Evolutionary conservation across 2,329 filamentous ascomycete genomes (phyloP).

Genomic region (Xylariaceae sp.): DNA sequence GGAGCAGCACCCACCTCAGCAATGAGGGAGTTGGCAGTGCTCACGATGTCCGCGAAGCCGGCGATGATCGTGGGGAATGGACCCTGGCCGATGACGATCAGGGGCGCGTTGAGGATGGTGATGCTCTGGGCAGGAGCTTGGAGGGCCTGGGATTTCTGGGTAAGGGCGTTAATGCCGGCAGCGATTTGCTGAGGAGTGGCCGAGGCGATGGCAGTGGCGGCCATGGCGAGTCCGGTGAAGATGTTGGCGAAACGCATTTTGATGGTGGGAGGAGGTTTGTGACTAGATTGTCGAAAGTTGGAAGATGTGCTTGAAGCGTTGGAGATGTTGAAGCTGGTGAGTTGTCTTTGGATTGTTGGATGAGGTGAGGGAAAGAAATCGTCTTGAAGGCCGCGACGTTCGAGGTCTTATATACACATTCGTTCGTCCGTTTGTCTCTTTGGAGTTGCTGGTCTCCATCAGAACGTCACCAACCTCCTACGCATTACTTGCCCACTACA

Average conservation of each 20-base stretch:
- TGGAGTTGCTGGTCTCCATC: neutral
- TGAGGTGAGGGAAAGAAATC: neutral
- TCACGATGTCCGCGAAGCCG: conserved; percentile 15
- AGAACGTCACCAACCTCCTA: neutral
- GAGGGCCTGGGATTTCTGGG: conserved; percentile 12
- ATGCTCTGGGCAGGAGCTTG: conserved; percentile 16
- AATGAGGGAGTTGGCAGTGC: conserved; percentile 6
- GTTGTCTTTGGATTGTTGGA: neutral
- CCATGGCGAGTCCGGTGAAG: conserved; percentile 15
- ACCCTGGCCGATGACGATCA: conserved; percentile 12
- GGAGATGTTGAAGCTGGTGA: neutral
- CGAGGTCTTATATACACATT: neutral
- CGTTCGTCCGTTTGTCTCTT: neutral
- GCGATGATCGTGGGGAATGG: conserved; percentile 9
- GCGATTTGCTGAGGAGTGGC: conserved; percentile 13
- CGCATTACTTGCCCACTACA: neutral
- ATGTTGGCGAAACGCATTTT: conserved; percentile 19
- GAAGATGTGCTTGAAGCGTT: neutral
- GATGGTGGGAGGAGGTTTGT: neutral
- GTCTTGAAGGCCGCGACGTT: neutral
- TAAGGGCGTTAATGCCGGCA: conserved; percentile 10
- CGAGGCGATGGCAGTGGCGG: conserved; percentile 6
- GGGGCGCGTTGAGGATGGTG: conserved; percentile 9
- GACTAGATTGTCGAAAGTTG: neutral
- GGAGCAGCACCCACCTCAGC: neutral